These are phyloP conservation scores for Ceriops zippeliana DNA, from an alignment of 345 rosid genomes.

Conservation along the genomic window DNA sequence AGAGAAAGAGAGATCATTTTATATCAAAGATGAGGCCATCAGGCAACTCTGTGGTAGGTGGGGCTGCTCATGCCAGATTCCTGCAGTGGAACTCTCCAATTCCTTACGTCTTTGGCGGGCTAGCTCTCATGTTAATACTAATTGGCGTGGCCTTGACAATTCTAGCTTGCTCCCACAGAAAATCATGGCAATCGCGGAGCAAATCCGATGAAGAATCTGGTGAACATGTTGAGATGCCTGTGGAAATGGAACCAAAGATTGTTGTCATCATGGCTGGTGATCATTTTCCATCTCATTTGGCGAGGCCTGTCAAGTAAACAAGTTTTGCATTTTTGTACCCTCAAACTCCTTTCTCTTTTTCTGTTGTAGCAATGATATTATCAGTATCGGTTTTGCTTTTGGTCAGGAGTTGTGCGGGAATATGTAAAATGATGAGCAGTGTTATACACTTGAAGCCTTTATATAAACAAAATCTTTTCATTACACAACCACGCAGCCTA, in stretches of 20 bases:
- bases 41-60: conserved; percentile 20
- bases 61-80: conserved; percentile 13
- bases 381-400: no score
- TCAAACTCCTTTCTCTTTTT: not conserved
- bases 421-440: conserved; percentile 6
- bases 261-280: conserved; percentile 74
- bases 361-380: not conserved
- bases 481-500: no score
- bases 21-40: conserved; percentile 33
- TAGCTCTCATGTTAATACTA: conserved; percentile 48
- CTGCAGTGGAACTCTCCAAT: conserved; percentile 41
- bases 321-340: not conserved
- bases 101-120: conserved; percentile 46
- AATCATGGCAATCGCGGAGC: not conserved
- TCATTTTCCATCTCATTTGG: conserved; percentile 52
- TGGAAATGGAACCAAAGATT: conserved; percentile 61
- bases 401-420: not conserved
- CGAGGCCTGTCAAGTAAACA: conserved; percentile 30
- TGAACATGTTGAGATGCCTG: conserved; percentile 18
- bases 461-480: no score
- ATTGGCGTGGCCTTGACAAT: conserved; percentile 37
- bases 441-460: not conserved
- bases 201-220: conserved; percentile 10
- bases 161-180: conserved; percentile 46
- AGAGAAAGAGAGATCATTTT: not conserved